These are phyloP conservation scores for Arctium minus DNA, from an alignment of 129 eudicot species.

Conservation along the genomic window DNA sequence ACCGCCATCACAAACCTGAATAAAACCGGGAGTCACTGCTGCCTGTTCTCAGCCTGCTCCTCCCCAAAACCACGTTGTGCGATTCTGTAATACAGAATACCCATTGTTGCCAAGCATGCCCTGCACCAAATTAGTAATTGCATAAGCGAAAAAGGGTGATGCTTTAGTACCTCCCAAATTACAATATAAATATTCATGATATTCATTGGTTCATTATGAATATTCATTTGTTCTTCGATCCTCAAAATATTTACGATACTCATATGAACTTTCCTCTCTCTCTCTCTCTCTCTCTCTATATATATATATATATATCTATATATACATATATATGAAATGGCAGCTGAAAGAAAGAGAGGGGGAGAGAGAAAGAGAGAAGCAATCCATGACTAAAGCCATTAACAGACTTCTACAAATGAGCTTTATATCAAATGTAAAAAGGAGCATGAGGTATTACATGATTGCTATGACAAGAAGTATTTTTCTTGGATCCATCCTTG, in stretches of 20 bases:
- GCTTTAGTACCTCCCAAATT: not conserved
- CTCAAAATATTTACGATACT: not conserved
- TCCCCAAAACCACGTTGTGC: constrained; percentile 69
- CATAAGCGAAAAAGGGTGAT: not conserved
- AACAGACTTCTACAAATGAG: not conserved
- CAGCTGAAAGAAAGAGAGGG: not conserved
- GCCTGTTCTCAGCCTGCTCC: constrained; percentile 44
- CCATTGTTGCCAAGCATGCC: constrained; percentile 96
- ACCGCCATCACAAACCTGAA: not conserved
- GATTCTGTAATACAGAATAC: constrained; percentile 71
- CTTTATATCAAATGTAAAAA: not conserved
- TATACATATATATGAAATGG: not conserved
- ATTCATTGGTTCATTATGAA: not conserved
- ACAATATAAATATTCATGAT: not conserved
- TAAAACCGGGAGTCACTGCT: constrained; percentile 23
- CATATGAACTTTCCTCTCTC: not conserved
- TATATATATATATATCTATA: too few relatives aligned
- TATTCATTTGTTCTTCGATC: too few relatives aligned
- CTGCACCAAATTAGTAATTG: constrained; percentile 31
- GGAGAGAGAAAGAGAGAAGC: not conserved
- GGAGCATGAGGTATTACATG: constrained; percentile 42
- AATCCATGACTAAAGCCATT: not conserved
- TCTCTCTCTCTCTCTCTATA: too few relatives aligned
- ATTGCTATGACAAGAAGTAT: constrained; percentile 77
- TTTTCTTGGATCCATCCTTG: constrained; percentile 83